Evolutionary conservation across 345 rosid species (phyloP), one percentile per base, ranked within the genome.

Genomic region (Noccaea caerulescens): DNA sequence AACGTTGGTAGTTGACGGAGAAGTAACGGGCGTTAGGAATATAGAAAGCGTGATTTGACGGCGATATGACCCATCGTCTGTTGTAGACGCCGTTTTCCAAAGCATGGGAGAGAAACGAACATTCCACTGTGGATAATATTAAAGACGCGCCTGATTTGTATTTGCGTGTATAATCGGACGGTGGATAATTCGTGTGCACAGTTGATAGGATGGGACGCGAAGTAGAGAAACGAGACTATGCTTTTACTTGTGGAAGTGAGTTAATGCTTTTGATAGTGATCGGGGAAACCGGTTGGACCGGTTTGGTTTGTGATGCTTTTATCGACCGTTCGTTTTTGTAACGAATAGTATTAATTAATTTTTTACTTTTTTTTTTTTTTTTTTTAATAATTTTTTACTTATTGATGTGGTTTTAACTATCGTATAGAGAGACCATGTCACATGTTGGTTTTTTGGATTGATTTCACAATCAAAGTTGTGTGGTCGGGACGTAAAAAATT

Each of bases 21-120:
- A 88, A 75, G 86, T 66, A 75, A 79, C 73, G 90, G 90, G 84
- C 90, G 89, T 87, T 82, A 75, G 12, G 58, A 52, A 44, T 68
- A 20, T 33, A 5, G 27, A 42, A 16, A 13, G 33, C 34, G 33
- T 34, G 68, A 59, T 60, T 65, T 60, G 74, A 75, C 74, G 75
- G 69, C 25, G 52, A 66, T 33, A 51, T 10, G 72, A 59, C 76
- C 43, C 53, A 47, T 72, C 73, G 68, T 67, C 34, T 34, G 55
- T 53, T 60, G 42, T 58, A 42, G 63, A 68, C 69, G 78, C 63
- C 78, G 47, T 34, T 74, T 67, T 58, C 63, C 72, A 41, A 73
- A 30, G 77, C 67, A 16, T 10, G 14, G 13, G 43, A 63, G 43
- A 32, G 10, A 20, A 9, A 10, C n/a, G 6, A 16, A 60, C 42